A percentile compares a stretch with the other conserved stretches of the same genome.
Evolutionary conservation across 805 yeast species (phyloP).

Genomic region (Candida railenensis): DNA sequence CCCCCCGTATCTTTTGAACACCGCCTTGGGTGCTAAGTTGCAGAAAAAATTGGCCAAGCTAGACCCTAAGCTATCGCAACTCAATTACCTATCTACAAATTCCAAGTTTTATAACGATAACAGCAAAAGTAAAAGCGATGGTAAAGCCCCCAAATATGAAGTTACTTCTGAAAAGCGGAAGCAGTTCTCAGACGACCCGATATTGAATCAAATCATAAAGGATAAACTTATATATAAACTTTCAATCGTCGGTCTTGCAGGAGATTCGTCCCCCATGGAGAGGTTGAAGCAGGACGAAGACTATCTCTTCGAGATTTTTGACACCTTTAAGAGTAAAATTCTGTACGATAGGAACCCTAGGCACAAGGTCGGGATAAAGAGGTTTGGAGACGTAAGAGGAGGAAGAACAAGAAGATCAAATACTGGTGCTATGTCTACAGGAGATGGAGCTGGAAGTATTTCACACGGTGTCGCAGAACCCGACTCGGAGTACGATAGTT

Average conservation of each 20-base stretch:
- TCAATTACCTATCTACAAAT: slow-evolving; percentile 24
- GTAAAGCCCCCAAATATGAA: not conserved
- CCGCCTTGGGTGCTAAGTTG: slow-evolving; percentile 33
- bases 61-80: slow-evolving; percentile 23
- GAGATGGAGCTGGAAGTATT: not conserved
- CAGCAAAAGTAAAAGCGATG: not conserved
- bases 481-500: slow-evolving; percentile 1
- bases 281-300: slow-evolving; percentile 20
- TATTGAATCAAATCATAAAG: slow-evolving; percentile 29
- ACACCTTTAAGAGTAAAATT: slow-evolving; percentile 29
- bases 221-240: slow-evolving; percentile 34
- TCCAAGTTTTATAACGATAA: slow-evolving; percentile 20
- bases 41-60: slow-evolving; percentile 21
- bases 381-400: not conserved
- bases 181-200: slow-evolving; percentile 29
- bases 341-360: slow-evolving; percentile 3
- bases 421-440: not conserved
- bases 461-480: slow-evolving; percentile 1
- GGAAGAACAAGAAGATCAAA: not conserved
- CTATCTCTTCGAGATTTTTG: slow-evolving; percentile 29
- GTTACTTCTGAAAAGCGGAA: not conserved
- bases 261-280: slow-evolving; percentile 28
- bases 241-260: slow-evolving; percentile 34
- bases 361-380: slow-evolving; percentile 2
- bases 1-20: slow-evolving; percentile 43